Evolutionary conservation across 768 basidiomycete species (phyloP).

Genomic region (Crepidotus variabilis): DNA sequence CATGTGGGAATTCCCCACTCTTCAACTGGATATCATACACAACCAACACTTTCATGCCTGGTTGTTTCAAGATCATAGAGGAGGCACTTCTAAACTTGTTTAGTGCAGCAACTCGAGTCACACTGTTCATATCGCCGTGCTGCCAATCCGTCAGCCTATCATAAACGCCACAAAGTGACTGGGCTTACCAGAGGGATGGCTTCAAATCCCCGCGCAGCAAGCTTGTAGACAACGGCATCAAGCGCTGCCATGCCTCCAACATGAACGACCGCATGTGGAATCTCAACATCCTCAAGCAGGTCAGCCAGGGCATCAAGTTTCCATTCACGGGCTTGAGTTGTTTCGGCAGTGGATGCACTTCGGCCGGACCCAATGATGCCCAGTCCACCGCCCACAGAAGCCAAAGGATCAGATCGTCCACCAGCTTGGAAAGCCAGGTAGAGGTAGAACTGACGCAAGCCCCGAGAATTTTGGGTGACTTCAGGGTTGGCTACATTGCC

Average conservation of each 20-base stretch:
- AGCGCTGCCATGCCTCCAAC: conserved; percentile 85
- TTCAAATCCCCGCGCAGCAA: conserved; percentile 82
- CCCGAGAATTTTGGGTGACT: conserved; percentile 65
- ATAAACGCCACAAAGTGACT: neutral
- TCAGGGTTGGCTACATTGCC: conserved; percentile 76
- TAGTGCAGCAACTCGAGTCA: conserved; percentile 75
- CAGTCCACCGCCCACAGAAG: conserved; percentile 52
- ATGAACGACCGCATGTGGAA: conserved; percentile 78
- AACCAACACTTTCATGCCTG: conserved; percentile 74
- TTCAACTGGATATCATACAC: conserved; percentile 95
- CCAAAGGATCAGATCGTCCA: conserved; percentile 56
- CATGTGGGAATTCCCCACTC: conserved; percentile 81
- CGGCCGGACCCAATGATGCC: conserved; percentile 95
- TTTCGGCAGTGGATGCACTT: conserved; percentile 76
- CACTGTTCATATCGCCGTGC: conserved; percentile 92
- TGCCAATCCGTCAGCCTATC: conserved; percentile 27
- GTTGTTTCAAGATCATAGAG: conserved; percentile 54
- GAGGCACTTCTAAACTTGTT: conserved; percentile 76
- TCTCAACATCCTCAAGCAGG: conserved; percentile 83
- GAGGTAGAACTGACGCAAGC: conserved; percentile 92
- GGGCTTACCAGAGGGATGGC: conserved; percentile 79
- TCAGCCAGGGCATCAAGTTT: conserved; percentile 91
- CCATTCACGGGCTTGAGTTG: conserved; percentile 86
- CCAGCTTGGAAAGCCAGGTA: conserved; percentile 94
- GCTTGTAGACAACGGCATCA: conserved; percentile 87